phyloP scores from a whole-genome alignment of 2,329 filamentous ascomycete genomes.

The Lachnellula subtilissima region DNA sequence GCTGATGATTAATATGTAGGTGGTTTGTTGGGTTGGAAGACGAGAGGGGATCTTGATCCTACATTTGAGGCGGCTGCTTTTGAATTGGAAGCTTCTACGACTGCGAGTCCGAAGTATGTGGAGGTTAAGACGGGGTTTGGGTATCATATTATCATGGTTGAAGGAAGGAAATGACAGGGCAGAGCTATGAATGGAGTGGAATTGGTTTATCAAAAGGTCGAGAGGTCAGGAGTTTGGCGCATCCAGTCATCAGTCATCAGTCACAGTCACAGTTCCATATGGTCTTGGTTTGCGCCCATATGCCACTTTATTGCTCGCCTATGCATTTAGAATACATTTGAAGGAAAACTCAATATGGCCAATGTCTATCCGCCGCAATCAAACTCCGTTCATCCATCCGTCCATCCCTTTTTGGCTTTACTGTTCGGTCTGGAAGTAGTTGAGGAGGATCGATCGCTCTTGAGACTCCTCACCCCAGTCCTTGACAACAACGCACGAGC shows the following conservation, averaged over 20 bases:
- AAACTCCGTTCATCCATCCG: conserved; percentile 25
- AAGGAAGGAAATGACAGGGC: conserved; percentile 29
- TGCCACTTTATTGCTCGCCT: conserved; percentile 29
- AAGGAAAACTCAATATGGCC: conserved; percentile 24
- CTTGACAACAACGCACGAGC: conserved; percentile 99
- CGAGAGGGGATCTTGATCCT: conserved; percentile 59
- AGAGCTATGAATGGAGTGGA: not conserved
- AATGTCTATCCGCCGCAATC: conserved; percentile 27
- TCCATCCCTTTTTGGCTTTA: conserved; percentile 38
- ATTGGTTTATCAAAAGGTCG: not conserved
- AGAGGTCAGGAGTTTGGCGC: not conserved
- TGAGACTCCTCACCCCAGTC: conserved; percentile 99
- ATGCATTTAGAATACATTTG: conserved; percentile 31
- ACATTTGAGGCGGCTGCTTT: conserved; percentile 72
- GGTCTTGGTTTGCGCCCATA: conserved; percentile 15
- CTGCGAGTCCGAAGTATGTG: conserved; percentile 57
- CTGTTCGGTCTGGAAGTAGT: conserved; percentile 98
- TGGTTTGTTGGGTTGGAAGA: conserved; percentile 69
- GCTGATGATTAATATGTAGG: conserved; percentile 40
- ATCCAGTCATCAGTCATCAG: not conserved
- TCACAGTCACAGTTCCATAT: not conserved
- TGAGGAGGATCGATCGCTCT: conserved; percentile 97
- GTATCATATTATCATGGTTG: conserved; percentile 77
- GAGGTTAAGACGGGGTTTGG: conserved; percentile 72
- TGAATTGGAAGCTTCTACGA: conserved; percentile 61